A percentile compares a stretch with the other conserved stretches of the same genome.
phyloP scores from a whole-genome alignment of 2,329 filamentous ascomycete species.

The Bipolaris bicolor region DNA sequence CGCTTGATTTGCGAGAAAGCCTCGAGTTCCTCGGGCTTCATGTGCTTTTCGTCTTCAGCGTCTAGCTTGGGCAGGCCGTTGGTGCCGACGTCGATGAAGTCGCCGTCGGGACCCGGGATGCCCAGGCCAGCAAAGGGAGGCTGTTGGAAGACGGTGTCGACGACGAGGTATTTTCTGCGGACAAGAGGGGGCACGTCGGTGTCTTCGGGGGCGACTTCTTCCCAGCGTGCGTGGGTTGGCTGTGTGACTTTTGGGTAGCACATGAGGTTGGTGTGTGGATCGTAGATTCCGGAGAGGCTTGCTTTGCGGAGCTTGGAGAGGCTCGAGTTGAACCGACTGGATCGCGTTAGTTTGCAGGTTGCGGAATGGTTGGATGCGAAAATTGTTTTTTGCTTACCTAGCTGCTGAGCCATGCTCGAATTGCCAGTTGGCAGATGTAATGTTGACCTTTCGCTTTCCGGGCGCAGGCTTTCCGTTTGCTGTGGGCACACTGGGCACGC shows the following conservation, averaged over 20 bases:
- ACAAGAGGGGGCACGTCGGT: slow-evolving; percentile 60
- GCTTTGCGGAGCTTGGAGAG: slow-evolving; percentile 71
- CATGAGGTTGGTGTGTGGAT: slow-evolving; percentile 91
- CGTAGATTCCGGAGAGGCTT: slow-evolving; percentile 81
- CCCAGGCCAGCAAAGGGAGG: slow-evolving; percentile 64
- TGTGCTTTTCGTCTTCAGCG: slow-evolving; percentile 68
- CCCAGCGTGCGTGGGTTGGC: slow-evolving; percentile 83
- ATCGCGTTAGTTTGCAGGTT: slow-evolving; percentile 26
- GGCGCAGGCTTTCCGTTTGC: slow-evolving; percentile 75
- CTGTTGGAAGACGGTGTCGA: slow-evolving; percentile 66
- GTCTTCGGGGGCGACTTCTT: slow-evolving; percentile 64
- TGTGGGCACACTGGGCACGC: slow-evolving; percentile 75
- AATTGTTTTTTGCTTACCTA: slow-evolving; percentile 64
- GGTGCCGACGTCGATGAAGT: slow-evolving; percentile 55
- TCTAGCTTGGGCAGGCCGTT: slow-evolving; percentile 68
- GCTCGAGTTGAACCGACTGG: slow-evolving; percentile 81
- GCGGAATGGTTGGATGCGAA: neutral
- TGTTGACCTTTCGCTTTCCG: slow-evolving; percentile 80
- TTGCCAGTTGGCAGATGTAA: slow-evolving; percentile 97
- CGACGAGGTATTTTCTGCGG: slow-evolving; percentile 66
- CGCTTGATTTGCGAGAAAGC: slow-evolving; percentile 73
- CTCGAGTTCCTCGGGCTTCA: slow-evolving; percentile 72
- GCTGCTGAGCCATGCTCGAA: slow-evolving; percentile 90
- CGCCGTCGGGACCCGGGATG: slow-evolving; percentile 64
- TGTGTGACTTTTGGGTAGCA: slow-evolving; percentile 89